Base-by-base conservation (phyloP, 2,329 filamentous ascomycete genomes). In the Cladosporium sp. region DNA sequence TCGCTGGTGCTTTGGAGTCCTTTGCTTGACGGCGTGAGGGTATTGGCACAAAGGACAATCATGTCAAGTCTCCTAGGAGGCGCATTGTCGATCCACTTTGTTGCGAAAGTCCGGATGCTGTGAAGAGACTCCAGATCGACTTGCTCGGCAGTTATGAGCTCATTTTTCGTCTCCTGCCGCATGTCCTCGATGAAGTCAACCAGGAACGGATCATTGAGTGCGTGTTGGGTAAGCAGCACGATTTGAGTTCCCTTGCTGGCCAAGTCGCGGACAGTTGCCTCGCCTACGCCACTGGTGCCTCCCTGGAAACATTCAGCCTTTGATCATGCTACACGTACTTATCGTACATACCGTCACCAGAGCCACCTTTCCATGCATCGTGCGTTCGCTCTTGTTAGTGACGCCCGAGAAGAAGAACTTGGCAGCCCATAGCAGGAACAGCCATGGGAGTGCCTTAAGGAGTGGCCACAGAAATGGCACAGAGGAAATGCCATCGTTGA, bases 21-120 rank as follows among this genome's bases (percentile, higher is more conserved):
- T 69, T 82, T 80, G 1, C 88, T 91, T 12, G 85, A 86, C 2
- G 92, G 89, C 4, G 90, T 92, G 71, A 93, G 82, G 0, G 90
- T 90, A 54, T 91, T 91, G 11, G 90, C 95, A 77, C 93, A 97
- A 21, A 99, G 84, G 24, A 99, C 86, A 57, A 99, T 82, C 88
- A 94, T 93, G 78, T 99, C 95, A 7, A 99, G 82, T 58, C 96
- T 85, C 65, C 96, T 86, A 10, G 93, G 92, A 2, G 95, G 94
- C 26, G 91, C 87, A 78, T 97, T 98, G 78, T 99, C 94, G 71
- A 99, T 92, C 94, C 96, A 99, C 81, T 92, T 94, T 0, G 95
- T 99, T 14, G 95, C 95, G 77, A 99, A 99, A 69, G 89, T 85
- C 47, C 95, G 91, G 72, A 99, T 90, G 77, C 92, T 96, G 77